These are phyloP conservation scores for Colletotrichum viniferum DNA, from an alignment of 2,329 filamentous ascomycete species.

Conservation along the genomic window DNA sequence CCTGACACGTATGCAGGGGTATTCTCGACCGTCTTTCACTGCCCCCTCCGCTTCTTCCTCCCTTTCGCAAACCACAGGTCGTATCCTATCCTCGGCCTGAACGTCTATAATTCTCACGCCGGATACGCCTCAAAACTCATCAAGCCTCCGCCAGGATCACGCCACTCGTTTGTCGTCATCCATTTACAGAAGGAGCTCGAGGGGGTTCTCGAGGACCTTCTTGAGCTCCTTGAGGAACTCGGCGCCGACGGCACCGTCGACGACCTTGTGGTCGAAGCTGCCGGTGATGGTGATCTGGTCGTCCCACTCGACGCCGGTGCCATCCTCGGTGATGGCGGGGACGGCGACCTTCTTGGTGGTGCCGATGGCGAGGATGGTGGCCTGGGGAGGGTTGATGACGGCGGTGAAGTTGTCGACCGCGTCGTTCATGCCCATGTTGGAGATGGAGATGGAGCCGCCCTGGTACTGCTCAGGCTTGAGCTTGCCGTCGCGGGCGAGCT, in stretches of 20 bases:
- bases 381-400: conserved; percentile 98
- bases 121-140: conserved; percentile 15
- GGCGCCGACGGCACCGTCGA: conserved; percentile 93
- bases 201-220: conserved; percentile 96
- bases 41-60: conserved; percentile 13
- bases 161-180: not conserved
- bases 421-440: conserved; percentile 99
- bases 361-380: conserved; percentile 92
- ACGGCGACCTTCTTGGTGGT: conserved; percentile 95
- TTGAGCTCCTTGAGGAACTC: conserved; percentile 98
- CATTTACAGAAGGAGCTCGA: conserved; percentile 86
- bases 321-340: conserved; percentile 73
- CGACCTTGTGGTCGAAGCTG: conserved; percentile 98
- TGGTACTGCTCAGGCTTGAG: conserved; percentile 99
- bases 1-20: not conserved
- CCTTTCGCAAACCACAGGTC: conserved; percentile 10
- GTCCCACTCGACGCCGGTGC: conserved; percentile 83
- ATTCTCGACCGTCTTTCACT: conserved; percentile 13
- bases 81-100: conserved; percentile 12
- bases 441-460: conserved; percentile 98
- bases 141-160: conserved; percentile 6
- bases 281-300: conserved; percentile 95
- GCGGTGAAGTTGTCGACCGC: conserved; percentile 97
- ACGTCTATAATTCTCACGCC: conserved; percentile 13
- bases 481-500: conserved; percentile 95